Conservation (phyloP, 2,329 filamentous ascomycete genomes). For the Scortechinia acanthostroma region DNA sequence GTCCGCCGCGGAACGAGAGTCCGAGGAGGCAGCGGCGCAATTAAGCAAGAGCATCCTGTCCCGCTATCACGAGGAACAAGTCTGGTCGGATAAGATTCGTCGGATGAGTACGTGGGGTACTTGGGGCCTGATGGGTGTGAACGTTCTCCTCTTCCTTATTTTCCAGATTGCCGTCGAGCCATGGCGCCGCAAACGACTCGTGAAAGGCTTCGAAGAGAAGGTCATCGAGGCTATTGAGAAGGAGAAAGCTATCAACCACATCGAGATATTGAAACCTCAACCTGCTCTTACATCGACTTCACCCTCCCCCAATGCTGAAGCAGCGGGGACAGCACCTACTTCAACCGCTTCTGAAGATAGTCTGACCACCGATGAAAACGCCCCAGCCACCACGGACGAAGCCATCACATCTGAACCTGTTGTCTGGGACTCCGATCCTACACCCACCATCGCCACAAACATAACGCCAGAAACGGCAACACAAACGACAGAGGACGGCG, state of each 20-base stretch:
- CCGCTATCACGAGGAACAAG: slow-evolving; percentile 72
- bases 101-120: slow-evolving; percentile 74
- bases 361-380: too few relatives aligned
- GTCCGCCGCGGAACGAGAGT: slow-evolving; percentile 46
- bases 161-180: slow-evolving; percentile 65
- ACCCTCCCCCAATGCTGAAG: too few relatives aligned
- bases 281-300: neutral
- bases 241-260: slow-evolving; percentile 19
- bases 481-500: neutral
- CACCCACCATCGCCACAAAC: too few relatives aligned
- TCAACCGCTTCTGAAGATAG: too few relatives aligned
- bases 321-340: neutral
- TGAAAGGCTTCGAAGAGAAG: slow-evolving; percentile 59
- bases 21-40: slow-evolving; percentile 57
- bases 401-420: neutral
- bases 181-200: slow-evolving; percentile 59
- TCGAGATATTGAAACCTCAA: too few relatives aligned
- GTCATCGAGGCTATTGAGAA: slow-evolving; percentile 54
- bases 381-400: neutral
- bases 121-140: slow-evolving; percentile 70
- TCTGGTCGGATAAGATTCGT: slow-evolving; percentile 72
- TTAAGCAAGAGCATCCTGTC: slow-evolving; percentile 61
- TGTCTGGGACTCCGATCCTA: too few relatives aligned
- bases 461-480: neutral
- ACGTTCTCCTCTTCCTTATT: slow-evolving; percentile 61